Evolutionary conservation across 352 stramenopile genomes (phyloP).

Genomic region (Globisporangium barbulae): DNA sequence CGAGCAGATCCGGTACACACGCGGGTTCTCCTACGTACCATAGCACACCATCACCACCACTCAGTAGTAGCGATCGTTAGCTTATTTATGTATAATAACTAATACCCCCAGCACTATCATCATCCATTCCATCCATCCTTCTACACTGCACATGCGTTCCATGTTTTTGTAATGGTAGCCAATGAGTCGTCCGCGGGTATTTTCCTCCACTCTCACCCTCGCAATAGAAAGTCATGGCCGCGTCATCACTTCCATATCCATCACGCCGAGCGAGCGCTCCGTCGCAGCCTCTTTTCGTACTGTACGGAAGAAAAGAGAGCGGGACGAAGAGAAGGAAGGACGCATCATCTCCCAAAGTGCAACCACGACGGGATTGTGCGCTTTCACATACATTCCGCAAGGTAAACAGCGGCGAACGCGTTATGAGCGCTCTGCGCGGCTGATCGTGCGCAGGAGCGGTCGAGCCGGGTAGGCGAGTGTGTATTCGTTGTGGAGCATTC

Average conservation of each 20-base stretch:
- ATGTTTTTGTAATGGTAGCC: neutral
- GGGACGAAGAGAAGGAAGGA: neutral
- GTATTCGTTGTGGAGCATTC: constrained; percentile 1
- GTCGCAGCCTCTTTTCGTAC: too few relatives aligned
- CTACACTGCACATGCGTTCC: neutral
- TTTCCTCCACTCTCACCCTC: too few relatives aligned
- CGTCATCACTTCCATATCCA: neutral
- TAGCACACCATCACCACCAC: neutral
- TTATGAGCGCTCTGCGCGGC: neutral
- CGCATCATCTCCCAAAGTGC: neutral
- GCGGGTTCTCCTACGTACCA: constrained; percentile 5
- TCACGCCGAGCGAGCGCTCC: too few relatives aligned
- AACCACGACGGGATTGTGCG: neutral
- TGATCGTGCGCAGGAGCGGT: neutral
- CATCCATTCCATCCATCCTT: neutral
- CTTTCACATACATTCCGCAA: neutral
- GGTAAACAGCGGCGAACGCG: neutral
- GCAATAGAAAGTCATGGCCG: too few relatives aligned
- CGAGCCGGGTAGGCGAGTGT: neutral
- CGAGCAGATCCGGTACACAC: constrained; percentile 7
- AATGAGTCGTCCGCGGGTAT: neutral
- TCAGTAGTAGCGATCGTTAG: constrained; percentile 11
- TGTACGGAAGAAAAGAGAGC: neutral
- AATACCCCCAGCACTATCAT: constrained; percentile 8
- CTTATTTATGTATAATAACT: constrained; percentile 20